These are phyloP conservation scores for Yarrowia alimentaria DNA, from an alignment of 805 yeast genomes.

Conservation along the genomic window DNA sequence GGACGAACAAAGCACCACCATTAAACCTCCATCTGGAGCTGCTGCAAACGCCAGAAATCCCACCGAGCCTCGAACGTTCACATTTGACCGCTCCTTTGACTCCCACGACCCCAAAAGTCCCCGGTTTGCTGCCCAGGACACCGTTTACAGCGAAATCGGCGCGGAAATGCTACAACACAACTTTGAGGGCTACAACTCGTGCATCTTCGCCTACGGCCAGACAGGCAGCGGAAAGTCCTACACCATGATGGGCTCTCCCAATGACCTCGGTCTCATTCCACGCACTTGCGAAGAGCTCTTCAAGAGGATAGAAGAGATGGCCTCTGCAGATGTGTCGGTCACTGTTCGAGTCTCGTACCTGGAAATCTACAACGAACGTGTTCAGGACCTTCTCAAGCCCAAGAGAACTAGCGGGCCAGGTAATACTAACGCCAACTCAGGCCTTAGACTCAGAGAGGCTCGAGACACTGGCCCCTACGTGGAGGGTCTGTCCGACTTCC, in stretches of 20 bases:
- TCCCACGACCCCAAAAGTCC: constrained; percentile 43
- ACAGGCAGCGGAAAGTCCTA: constrained; percentile 83
- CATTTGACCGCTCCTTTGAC: constrained; percentile 54
- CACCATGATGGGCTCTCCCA: constrained; percentile 67
- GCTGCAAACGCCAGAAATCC: constrained; percentile 33
- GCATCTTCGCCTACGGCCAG: constrained; percentile 77
- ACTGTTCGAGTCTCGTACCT: constrained; percentile 58
- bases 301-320: constrained; percentile 42
- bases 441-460: constrained; percentile 60
- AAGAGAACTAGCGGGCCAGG: constrained; percentile 11
- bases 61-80: constrained; percentile 43
- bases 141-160: constrained; percentile 56
- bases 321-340: constrained; percentile 42
- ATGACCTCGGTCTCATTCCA: constrained; percentile 66
- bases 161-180: constrained; percentile 60
- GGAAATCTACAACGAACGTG: constrained; percentile 78
- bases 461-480: constrained; percentile 70
- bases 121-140: constrained; percentile 48
- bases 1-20: constrained; percentile 31
- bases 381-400: constrained; percentile 54
- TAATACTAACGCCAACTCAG: constrained; percentile 29
- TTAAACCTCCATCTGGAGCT: constrained; percentile 31
- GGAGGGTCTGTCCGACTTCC: constrained; percentile 58
- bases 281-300: constrained; percentile 55
- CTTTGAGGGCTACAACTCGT: constrained; percentile 67